Conservation (phyloP, 805 yeast species). For the Tanozyma kutaoensis region DNA sequence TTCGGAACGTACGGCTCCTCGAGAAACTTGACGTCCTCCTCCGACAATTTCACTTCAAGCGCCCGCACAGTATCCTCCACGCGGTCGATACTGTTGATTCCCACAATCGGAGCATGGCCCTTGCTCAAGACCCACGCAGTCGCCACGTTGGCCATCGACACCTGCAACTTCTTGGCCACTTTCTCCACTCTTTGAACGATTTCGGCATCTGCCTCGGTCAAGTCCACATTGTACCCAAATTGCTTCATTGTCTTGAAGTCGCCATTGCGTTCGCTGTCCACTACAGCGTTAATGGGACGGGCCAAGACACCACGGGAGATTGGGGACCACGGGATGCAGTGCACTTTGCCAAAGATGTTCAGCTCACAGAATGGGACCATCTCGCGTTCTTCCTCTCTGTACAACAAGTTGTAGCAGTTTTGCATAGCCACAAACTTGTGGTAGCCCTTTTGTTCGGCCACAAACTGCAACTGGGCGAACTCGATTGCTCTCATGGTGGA, state of each 20-base stretch:
- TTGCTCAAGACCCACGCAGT: constrained; percentile 41
- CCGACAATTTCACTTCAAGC: constrained; percentile 22
- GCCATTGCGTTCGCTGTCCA: constrained; percentile 1
- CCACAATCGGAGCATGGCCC: constrained; percentile 45
- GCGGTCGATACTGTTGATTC: constrained; percentile 33
- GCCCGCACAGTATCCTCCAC: constrained; percentile 42
- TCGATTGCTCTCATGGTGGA: constrained; percentile 46
- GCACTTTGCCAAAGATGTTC: constrained; percentile 34
- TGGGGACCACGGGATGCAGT: constrained; percentile 52
- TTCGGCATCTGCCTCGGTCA: constrained; percentile 4
- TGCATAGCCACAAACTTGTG: constrained; percentile 48
- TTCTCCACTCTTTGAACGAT: constrained; percentile 40
- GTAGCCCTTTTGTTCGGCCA: constrained; percentile 47
- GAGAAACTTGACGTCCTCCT: constrained; percentile 18
- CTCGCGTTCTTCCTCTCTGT: constrained; percentile 55
- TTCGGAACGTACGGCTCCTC: constrained; percentile 22
- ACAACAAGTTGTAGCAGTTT: constrained; percentile 38
- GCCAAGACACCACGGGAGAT: constrained; percentile 41
- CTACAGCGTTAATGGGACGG: constrained; percentile 20
- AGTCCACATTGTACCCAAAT: constrained; percentile 1
- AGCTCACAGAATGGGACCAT: constrained; percentile 36
- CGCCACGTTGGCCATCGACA: constrained; percentile 41
- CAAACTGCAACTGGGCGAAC: constrained; percentile 38
- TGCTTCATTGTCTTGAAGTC: too few relatives aligned
- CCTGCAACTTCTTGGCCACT: constrained; percentile 31